Evolutionary conservation across 106 monocot genomes (phyloP).

Genomic region (Phalaenopsis aphrodite): DNA sequence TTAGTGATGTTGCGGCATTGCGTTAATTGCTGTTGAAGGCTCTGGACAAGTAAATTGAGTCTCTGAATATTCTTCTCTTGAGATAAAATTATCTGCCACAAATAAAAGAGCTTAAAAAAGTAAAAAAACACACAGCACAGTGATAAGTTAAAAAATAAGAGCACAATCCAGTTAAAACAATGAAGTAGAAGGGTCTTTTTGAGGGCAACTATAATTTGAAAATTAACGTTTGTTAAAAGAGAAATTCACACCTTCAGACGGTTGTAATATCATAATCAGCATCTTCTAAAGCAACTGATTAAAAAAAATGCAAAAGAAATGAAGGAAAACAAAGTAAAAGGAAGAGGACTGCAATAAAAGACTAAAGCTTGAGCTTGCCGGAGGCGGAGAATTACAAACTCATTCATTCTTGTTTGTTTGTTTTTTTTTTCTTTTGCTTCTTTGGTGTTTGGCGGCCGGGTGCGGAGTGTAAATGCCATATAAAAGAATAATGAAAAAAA

Average conservation of each 20-base stretch:
- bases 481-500: not conserved
- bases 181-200: too few species aligned
- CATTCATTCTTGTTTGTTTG: not conserved
- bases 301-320: not conserved
- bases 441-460: not conserved
- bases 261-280: not conserved
- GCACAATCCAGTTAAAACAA: too few species aligned
- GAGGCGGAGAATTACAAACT: not conserved
- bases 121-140: too few species aligned
- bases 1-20: slow-evolving; percentile 45
- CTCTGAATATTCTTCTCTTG: slow-evolving; percentile 86
- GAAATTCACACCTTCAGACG: not conserved
- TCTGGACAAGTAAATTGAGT: slow-evolving; percentile 57
- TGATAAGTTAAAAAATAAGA: too few species aligned
- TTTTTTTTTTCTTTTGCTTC: not conserved
- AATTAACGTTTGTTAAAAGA: not conserved
- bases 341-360: not conserved
- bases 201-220: too few species aligned
- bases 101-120: too few species aligned
- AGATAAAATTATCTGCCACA: slow-evolving; percentile 74
- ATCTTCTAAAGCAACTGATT: not conserved
- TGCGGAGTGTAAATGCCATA: not conserved
- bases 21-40: slow-evolving; percentile 58
- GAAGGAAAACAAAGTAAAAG: not conserved
- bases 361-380: not conserved